Evolutionary conservation across 2,329 filamentous ascomycete species (phyloP), one percentile per base, ranked within the genome.

Genomic region (Mollisiaceae sp.): DNA sequence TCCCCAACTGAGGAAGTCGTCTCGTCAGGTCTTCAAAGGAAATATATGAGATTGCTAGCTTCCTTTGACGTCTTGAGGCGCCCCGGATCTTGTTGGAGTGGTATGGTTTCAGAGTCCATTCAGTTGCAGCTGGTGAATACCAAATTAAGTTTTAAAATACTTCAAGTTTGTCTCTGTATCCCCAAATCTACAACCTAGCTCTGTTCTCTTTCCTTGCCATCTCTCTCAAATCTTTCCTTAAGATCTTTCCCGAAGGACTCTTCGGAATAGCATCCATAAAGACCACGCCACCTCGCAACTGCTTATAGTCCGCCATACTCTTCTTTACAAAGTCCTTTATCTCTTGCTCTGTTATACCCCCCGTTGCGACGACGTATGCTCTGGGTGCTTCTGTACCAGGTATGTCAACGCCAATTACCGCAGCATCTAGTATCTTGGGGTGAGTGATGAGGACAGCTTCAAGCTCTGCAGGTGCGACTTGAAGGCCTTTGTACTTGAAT

Each of bases 361-460:
- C 64, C 11, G 18, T 54, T 3, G 43, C 9, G 8, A 86, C 82
- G 24, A 89, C 78, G 71, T 89, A 89, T 20, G 86, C 87, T 27
- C 86, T 79, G 20, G 86, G 86, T 20, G 79, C 76, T 72, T 89
- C 86, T 64, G 85, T 84, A 45, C 81, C 81, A 14, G 54, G 59
- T 0, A 59, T 55, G 2, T 67, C 60, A 12, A 87, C 79, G 0
- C 79, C 80, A 63, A 82, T 82, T 22, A 83, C 81, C 1, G 80
- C 81, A 1, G 79, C 80, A 67, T 83, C 81, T 1, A 77, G 67
- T 6, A 83, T 77, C 8, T 74, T 68, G 0, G 75, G 72, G 61
- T 82, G 79, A 4, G 70, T 74, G 6, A 82, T 62, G 0, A 83
- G 74, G 36, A 80, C 58, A 2, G 77, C 79, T 72, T 83, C 81